Base-by-base conservation (phyloP, 2,329 filamentous ascomycete species). In the Aspergillus alliaceus region DNA sequence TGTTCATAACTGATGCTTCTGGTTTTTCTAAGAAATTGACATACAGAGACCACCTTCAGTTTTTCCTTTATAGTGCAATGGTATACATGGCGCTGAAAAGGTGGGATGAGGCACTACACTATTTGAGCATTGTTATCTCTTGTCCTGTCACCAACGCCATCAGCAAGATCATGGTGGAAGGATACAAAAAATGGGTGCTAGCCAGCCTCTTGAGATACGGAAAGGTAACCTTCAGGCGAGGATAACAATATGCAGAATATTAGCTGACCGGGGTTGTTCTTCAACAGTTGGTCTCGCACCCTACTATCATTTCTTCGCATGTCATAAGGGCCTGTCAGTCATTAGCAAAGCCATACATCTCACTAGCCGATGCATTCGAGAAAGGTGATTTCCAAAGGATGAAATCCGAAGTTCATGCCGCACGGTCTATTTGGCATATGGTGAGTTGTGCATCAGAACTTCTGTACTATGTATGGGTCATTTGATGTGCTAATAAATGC, bases 161-260 rank as follows among this genome's bases (percentile, higher is more conserved):
- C 34, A 93, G 88, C 72, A 88, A 86, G 70, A 82, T 96, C 51
- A 95, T 95, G 89, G 80, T 90, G 4, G 91, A 96, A 63, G 90
- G 91, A 6, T 93, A 96, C 79, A 96, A 93, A 77, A 96, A 93
- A 74, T 97, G 91, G 90, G 71, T 96, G 8, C 77, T 99, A 15
- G 82, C 92, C 9, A 86, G 86, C 53, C 80, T 97, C 54, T 78
- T 99, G 18, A 80, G 84, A 6, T 78, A 86, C 53, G 93, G 92
- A 63, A 84, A 80, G 66, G 78, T 84, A 65, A 72, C 35, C 27
- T 40, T 27, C 12, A 39, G n/a, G 12, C 7, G 18, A 29, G n/a
- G 4, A 46, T 32, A 37, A 56, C 15, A 42, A 22, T 44, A 8
- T 5, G 20, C 24, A 11, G 5, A 22, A n/a, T 25, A 25, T 8